Percentiles rank a stretch among this genome's conserved stretches.
Conservation (phyloP, 495 filamentous ascomycete genomes). For the Neurospora sp. region DNA sequence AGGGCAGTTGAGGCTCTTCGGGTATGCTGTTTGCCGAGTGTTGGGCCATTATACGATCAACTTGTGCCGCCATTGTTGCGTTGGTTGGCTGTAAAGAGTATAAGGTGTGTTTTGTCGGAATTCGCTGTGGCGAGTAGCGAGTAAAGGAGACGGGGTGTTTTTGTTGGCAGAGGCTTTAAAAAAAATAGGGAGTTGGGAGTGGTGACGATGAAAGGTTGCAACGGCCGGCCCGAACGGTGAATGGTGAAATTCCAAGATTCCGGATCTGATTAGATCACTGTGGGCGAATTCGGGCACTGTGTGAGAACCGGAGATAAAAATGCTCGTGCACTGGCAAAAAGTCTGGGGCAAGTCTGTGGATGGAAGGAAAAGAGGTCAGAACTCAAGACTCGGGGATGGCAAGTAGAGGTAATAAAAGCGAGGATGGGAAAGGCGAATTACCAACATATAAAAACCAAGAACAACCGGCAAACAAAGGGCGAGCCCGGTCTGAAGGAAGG, state of each 20-base stretch:
- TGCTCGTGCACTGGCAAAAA: not conserved
- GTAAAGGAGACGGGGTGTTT: not conserved
- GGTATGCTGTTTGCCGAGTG: slow-evolving; percentile 23
- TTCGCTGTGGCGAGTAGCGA: not conserved
- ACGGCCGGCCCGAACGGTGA: not conserved
- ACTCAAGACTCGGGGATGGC: not conserved
- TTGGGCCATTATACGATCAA: slow-evolving; percentile 19
- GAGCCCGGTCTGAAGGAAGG: not conserved
- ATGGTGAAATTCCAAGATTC: not conserved
- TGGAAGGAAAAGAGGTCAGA: not conserved
- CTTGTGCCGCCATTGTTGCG: slow-evolving; percentile 19
- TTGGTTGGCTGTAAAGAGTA: not conserved
- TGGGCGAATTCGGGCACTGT: not conserved
- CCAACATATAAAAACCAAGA: not conserved
- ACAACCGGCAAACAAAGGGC: not conserved
- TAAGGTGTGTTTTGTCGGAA: not conserved
- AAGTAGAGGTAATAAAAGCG: not conserved
- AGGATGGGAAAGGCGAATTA: not conserved
- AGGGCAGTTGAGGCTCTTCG: slow-evolving; percentile 26
- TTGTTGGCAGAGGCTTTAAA: not conserved
- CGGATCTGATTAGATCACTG: not conserved
- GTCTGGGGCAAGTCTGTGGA: not conserved
- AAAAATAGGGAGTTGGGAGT: not conserved
- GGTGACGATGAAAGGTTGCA: not conserved
- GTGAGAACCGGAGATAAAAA: not conserved